A percentile compares a stretch with the other conserved stretches of the same genome.
phyloP scores from a whole-genome alignment of 2,329 filamentous ascomycete genomes.

The Aspergillus intermedius region DNA sequence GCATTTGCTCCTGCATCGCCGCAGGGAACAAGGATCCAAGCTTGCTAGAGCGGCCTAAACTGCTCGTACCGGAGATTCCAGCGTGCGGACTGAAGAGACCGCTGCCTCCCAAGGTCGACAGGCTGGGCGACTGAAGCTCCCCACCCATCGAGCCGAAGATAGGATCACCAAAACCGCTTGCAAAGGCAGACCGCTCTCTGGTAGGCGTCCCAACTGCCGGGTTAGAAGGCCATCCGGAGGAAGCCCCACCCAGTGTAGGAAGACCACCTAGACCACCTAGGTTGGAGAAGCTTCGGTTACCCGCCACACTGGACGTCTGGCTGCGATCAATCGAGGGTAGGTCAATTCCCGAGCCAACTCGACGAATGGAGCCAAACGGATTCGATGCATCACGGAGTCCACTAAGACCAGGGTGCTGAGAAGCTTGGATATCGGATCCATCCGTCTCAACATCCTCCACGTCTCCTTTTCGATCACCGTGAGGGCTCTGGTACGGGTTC shows the following conservation, averaged over 20 bases:
- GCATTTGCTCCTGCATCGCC: constrained; percentile 88
- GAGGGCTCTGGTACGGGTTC: constrained; percentile 90
- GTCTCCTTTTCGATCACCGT: constrained; percentile 60
- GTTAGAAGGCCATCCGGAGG: constrained; percentile 47
- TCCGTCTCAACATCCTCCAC: constrained; percentile 55
- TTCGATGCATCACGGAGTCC: constrained; percentile 47
- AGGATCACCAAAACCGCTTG: constrained; percentile 49
- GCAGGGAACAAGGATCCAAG: constrained; percentile 80
- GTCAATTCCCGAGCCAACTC: constrained; percentile 51
- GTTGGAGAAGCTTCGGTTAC: constrained; percentile 61
- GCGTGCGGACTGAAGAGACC: constrained; percentile 59
- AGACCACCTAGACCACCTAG: constrained; percentile 49
- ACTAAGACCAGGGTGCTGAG: constrained; percentile 47
- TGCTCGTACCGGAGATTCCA: constrained; percentile 52
- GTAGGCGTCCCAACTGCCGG: constrained; percentile 70
- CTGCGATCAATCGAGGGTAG: constrained; percentile 72
- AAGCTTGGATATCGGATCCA: constrained; percentile 47
- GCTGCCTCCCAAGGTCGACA: constrained; percentile 35
- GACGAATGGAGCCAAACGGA: constrained; percentile 50
- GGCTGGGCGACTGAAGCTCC: constrained; percentile 57
- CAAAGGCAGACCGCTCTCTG: constrained; percentile 48
- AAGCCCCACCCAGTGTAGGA: constrained; percentile 46
- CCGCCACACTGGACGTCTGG: constrained; percentile 81
- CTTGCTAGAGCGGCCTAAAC: constrained; percentile 70
- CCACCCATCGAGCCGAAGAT: constrained; percentile 65